Evolutionary conservation across 306 rosid species (phyloP), one percentile per base, ranked within the genome.

Genomic region (Argentina anserina): DNA sequence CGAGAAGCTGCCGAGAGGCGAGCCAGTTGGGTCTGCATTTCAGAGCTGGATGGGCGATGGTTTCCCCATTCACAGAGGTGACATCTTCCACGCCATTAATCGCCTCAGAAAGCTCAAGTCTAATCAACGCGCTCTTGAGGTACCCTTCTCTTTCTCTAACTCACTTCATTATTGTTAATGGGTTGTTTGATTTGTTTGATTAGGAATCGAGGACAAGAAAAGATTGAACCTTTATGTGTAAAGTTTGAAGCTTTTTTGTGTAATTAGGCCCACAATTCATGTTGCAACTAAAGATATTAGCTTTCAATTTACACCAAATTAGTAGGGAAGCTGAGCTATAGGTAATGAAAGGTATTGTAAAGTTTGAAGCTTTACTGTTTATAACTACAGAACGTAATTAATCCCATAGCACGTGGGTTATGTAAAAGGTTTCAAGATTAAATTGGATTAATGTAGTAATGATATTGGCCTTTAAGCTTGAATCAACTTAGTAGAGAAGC

Each of bases 11-110:
- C 80, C 83, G 12, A 81, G 66, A 69, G 87, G 76, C 49, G 88
- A 86, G 71, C 78, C 89, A 1, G 82, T 88, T 66, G 88, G 90
- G 65, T 84, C 77, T 65, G 95, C 96, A 37, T 91, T 94, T 65
- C 86, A 85, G 72, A 84, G 91, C 64, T 94, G 96, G 97, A 94
- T 94, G 99, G 83, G 97, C 9, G 92, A 90, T 76, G 97, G 97
- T 34, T 88, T 89, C 76, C 96, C 95, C 53, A 72, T 94, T 79
- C 90, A 84, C 37, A 80, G 92, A 75, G 90, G 88, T 29, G 91
- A 91, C 43, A 74, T 91, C 81, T 89, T 91, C 75, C 95, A 91
- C 68, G 78, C 94, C 88, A 90, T 91, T 68, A 90, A 94, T 70
- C 97, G 97, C 47, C 99, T 90, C 42, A 83, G 97, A 69, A 94